Evolutionary conservation across 208 protist genomes (phyloP).

Genomic region (Wallacemonas collosoma): DNA sequence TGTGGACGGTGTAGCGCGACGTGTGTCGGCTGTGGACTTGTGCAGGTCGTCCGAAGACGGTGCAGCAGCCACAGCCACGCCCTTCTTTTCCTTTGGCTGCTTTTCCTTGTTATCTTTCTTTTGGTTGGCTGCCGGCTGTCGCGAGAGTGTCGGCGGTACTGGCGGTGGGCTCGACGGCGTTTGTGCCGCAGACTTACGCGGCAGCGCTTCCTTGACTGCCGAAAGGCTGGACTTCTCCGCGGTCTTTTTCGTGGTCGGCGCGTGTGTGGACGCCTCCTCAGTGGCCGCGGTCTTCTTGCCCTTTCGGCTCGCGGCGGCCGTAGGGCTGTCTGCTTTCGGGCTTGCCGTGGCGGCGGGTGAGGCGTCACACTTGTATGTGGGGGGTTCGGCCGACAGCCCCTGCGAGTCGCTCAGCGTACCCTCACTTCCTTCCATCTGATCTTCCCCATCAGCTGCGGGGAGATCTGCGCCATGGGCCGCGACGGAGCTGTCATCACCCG

Average conservation of each 20-base stretch:
- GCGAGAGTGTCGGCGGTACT: neutral
- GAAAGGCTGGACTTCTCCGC: neutral
- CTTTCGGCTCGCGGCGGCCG: neutral
- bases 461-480: neutral
- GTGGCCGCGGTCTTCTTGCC: neutral
- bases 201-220: too few relatives aligned
- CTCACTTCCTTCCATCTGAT: neutral
- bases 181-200: too few relatives aligned
- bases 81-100: neutral
- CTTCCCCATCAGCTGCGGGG: neutral
- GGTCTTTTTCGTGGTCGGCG: neutral
- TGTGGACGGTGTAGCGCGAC: neutral
- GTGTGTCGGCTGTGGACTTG: neutral
- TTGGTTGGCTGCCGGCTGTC: neutral
- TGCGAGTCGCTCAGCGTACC: conserved; percentile 6
- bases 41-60: too few relatives aligned
- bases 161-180: neutral
- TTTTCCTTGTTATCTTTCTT: neutral
- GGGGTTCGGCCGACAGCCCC: neutral
- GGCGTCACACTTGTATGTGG: neutral
- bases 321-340: neutral
- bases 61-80: too few relatives aligned
- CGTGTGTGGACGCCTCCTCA: neutral
- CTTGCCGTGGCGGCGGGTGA: neutral
- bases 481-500: neutral